A percentile compares a stretch with the other conserved stretches of the same genome.
phyloP scores from a whole-genome alignment of 768 basidiomycete genomes.

The Suillus discolor region DNA sequence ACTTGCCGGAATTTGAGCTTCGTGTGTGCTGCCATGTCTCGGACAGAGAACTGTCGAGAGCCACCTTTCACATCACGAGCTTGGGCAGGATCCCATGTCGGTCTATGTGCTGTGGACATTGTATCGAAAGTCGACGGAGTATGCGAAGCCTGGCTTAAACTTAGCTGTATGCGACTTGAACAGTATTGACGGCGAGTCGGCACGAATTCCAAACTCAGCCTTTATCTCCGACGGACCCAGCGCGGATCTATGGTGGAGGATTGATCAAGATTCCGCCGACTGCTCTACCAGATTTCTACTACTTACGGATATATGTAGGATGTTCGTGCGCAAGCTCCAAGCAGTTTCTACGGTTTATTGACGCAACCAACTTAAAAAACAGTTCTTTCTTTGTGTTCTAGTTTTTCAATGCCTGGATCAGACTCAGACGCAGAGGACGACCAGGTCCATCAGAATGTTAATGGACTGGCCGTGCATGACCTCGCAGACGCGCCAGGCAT shows the following conservation, averaged over 20 bases:
- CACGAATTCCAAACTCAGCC: not conserved
- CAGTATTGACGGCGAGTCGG: constrained; percentile 3
- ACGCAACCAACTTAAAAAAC: not conserved
- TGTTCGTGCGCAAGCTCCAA: not conserved
- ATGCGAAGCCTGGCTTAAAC: not conserved
- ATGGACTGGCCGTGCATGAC: not conserved
- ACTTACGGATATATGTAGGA: not conserved
- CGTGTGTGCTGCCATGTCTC: constrained; percentile 94
- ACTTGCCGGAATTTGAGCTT: constrained; percentile 91
- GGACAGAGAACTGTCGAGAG: constrained; percentile 89
- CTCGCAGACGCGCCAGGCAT: constrained; percentile 16
- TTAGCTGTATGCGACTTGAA: not conserved
- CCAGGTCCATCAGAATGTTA: not conserved
- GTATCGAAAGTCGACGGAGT: constrained; percentile 1
- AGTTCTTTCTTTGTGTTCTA: not conserved
- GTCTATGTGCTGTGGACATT: constrained; percentile 92
- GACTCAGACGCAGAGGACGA: not conserved
- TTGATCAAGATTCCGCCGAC: not conserved
- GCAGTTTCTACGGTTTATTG: not conserved
- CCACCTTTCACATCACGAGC: constrained; percentile 91
- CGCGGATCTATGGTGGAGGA: no score
- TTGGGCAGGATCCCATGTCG: constrained; percentile 97
- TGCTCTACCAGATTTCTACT: not conserved
- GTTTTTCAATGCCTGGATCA: not conserved
- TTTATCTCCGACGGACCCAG: not conserved